These are phyloP conservation scores for Biscogniauxia sp. DNA, from an alignment of 2,329 filamentous ascomycete genomes.

Conservation along the genomic window DNA sequence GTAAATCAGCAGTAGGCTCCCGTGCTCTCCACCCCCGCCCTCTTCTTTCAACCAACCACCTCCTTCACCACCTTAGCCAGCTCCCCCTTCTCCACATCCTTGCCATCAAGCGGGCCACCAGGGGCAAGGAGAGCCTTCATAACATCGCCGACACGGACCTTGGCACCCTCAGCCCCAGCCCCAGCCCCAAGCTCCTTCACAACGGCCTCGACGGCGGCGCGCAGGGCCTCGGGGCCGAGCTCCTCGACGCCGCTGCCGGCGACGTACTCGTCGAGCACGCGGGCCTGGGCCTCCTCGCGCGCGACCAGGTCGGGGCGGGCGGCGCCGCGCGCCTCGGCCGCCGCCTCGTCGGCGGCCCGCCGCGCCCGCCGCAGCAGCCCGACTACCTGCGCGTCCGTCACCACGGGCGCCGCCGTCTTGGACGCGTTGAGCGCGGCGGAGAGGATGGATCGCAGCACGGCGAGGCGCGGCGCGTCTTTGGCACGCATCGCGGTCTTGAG, in stretches of 20 bases:
- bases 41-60: constrained; percentile 10
- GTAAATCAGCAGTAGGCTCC: too few relatives aligned
- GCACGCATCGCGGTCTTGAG: constrained; percentile 65
- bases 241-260: constrained; percentile 57
- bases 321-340: constrained; percentile 61
- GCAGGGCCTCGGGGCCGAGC: constrained; percentile 58
- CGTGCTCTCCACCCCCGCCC: too few relatives aligned
- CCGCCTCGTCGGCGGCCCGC: constrained; percentile 55
- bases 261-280: constrained; percentile 64
- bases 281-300: constrained; percentile 66
- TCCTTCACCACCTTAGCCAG: constrained; percentile 62
- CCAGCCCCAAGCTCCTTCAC: too few relatives aligned
- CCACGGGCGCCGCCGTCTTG: constrained; percentile 69
- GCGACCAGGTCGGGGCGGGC: constrained; percentile 66
- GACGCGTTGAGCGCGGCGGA: constrained; percentile 71
- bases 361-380: constrained; percentile 64
- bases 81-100: constrained; percentile 61
- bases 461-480: constrained; percentile 63
- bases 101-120: constrained; percentile 56
- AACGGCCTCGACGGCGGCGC: constrained; percentile 49
- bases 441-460: constrained; percentile 67
- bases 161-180: constrained; percentile 38
- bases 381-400: constrained; percentile 67
- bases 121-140: constrained; percentile 59
- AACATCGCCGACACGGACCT: constrained; percentile 55